Conservation (phyloP, 805 yeast genomes). For the Metschnikowia baotianmanensis region DNA sequence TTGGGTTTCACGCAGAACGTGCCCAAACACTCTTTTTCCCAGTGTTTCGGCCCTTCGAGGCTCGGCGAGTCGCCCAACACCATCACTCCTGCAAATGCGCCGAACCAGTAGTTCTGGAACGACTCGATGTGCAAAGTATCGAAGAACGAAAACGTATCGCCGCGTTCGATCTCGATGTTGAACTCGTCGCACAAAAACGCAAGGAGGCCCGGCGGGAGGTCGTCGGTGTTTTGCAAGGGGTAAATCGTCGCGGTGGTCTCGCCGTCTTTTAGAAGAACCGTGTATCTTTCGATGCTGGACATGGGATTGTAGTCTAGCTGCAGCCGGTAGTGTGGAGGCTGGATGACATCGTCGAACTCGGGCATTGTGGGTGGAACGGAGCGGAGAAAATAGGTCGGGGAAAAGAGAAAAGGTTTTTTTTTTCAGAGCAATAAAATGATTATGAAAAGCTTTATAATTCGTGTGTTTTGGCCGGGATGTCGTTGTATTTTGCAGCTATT, state of each 20-base stretch:
- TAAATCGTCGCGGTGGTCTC: slow-evolving; percentile 92
- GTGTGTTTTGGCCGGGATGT: background rate
- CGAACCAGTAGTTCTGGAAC: slow-evolving; percentile 86
- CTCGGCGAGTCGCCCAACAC: slow-evolving; percentile 66
- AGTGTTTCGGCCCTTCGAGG: slow-evolving; percentile 55
- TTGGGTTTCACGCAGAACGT: slow-evolving; percentile 82
- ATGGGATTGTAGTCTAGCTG: slow-evolving; percentile 38
- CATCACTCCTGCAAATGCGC: slow-evolving; percentile 75
- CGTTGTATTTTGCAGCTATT: slow-evolving; percentile 16
- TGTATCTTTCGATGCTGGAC: slow-evolving; percentile 55
- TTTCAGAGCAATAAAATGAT: background rate
- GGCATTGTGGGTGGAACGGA: slow-evolving; percentile 33
- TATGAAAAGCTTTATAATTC: background rate
- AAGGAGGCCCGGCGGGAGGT: slow-evolving; percentile 73
- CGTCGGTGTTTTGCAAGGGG: slow-evolving; percentile 67
- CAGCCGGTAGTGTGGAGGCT: slow-evolving; percentile 44
- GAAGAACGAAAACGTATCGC: slow-evolving; percentile 83
- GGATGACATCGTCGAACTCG: slow-evolving; percentile 49
- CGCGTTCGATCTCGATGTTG: slow-evolving; percentile 87
- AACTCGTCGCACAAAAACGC: slow-evolving; percentile 88
- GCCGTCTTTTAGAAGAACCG: slow-evolving; percentile 79
- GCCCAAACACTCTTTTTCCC: slow-evolving; percentile 94
- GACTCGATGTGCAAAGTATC: slow-evolving; percentile 74
- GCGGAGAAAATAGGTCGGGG: too few species aligned
- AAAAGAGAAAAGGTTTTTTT: background rate